phyloP scores from a whole-genome alignment of 257 asterid genomes.

The Penstemon newberryi region DNA sequence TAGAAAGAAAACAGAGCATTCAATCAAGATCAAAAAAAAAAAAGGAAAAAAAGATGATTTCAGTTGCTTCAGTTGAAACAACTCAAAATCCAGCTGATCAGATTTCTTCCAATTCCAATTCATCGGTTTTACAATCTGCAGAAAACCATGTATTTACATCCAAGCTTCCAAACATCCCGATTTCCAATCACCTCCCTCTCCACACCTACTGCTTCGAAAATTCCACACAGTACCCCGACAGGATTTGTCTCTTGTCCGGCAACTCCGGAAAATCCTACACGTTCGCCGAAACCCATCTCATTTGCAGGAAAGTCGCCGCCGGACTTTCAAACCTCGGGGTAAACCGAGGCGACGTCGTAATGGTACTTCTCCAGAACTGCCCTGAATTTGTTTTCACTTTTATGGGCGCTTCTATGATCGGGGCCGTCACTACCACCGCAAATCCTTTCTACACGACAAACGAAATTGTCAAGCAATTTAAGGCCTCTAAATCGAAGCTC shows the following conservation, averaged over 20 bases:
- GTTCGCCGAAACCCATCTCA: slow-evolving; percentile 54
- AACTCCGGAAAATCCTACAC: slow-evolving; percentile 45
- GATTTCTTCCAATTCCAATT: slow-evolving; percentile 14
- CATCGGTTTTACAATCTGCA: not conserved
- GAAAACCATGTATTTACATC: slow-evolving; percentile 55
- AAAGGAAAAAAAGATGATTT: slow-evolving; percentile 23
- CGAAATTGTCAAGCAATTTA: slow-evolving; percentile 70
- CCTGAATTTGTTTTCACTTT: slow-evolving; percentile 75
- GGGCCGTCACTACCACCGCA: slow-evolving; percentile 64
- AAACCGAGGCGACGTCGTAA: slow-evolving; percentile 56
- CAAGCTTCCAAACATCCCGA: slow-evolving; percentile 57
- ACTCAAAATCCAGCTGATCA: slow-evolving; percentile 30
- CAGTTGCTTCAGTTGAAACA: slow-evolving; percentile 38
- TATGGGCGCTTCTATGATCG: slow-evolving; percentile 75
- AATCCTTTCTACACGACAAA: slow-evolving; percentile 62
- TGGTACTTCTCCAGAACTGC: slow-evolving; percentile 72
- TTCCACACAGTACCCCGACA: slow-evolving; percentile 29
- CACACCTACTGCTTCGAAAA: slow-evolving; percentile 70
- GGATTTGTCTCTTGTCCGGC: slow-evolving; percentile 57
- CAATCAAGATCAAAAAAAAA: slow-evolving; percentile 18
- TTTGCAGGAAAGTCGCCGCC: slow-evolving; percentile 61
- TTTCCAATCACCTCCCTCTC: slow-evolving; percentile 57
- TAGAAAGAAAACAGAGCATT: too few species aligned
- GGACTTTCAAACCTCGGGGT: slow-evolving; percentile 55
- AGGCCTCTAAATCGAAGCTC: slow-evolving; percentile 49